A percentile compares a stretch with the other conserved stretches of the same genome.
Conservation (phyloP, 2,329 filamentous ascomycete genomes). For the Trichoderma gracile region DNA sequence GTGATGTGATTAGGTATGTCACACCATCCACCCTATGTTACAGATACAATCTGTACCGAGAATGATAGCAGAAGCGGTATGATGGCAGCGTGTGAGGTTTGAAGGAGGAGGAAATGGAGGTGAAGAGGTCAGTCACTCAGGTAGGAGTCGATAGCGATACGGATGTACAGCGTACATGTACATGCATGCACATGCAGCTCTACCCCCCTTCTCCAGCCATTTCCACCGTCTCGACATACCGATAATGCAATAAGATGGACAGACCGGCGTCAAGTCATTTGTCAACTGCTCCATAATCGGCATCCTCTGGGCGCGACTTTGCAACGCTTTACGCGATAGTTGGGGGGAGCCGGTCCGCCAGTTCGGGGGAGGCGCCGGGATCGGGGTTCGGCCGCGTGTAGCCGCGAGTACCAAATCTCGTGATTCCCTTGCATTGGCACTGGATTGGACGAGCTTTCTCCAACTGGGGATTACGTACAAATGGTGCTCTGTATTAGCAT, state of each 20-base stretch:
- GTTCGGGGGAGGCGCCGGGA: constrained; percentile 23
- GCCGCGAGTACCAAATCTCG: constrained; percentile 24
- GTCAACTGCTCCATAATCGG: constrained; percentile 17
- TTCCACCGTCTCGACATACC: constrained; percentile 1
- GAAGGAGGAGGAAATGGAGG: constrained; percentile 14
- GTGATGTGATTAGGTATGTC: too few relatives aligned
- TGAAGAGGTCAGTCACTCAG: background rate
- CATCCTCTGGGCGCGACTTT: background rate
- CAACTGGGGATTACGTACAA: background rate
- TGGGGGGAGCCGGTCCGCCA: constrained; percentile 1
- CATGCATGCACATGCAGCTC: background rate
- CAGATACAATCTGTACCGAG: too few relatives aligned
- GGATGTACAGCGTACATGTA: too few relatives aligned
- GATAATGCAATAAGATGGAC: constrained; percentile 12
- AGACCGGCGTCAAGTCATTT: constrained; percentile 5
- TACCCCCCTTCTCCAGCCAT: background rate
- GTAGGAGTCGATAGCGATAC: constrained; percentile 15
- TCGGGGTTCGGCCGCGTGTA: constrained; percentile 27
- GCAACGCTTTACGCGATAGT: constrained; percentile 16
- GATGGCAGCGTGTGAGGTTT: too few relatives aligned
- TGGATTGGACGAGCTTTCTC: constrained; percentile 9
- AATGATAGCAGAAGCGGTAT: too few relatives aligned
- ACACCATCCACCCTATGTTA: too few relatives aligned
- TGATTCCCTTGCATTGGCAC: background rate
- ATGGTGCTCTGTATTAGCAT: background rate